Evolutionary conservation across 495 filamentous ascomycete species (phyloP), one percentile per base, ranked within the genome.

Genomic region (Cenococcum geophilum): DNA sequence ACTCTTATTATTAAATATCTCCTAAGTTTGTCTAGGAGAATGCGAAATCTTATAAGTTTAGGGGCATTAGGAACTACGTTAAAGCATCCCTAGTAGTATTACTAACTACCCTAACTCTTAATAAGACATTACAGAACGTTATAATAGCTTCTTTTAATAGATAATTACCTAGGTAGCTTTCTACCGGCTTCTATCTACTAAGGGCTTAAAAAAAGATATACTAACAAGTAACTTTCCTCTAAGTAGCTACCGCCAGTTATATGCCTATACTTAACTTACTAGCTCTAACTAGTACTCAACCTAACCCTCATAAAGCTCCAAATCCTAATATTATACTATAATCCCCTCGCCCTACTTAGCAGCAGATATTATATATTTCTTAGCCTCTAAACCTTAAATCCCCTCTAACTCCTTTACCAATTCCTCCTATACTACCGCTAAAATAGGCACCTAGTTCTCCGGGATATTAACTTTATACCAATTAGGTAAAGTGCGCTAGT

Each of bases 1-100:
- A 49, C 45, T 49, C 45, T 16, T 49, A 49, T 49, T 18, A 20
- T 49, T 20, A n/a, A 49, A 16, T 49, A 16, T 49, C 45, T 49
- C 45, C 45, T 14, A 50, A 8, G 3, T 49, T 49, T 20, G 37
- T 40, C 27, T 23, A 43, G 49, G 42, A 12, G n/a, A 50, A 56
- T n/a, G 11, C 27, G 25, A 34, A 48, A 36, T 23, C 5, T 47
- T 4, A 16, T 36, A 22, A n/a, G 43, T 16, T 20, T 20, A n/a
- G 45, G 45, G 45, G 45, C 45, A 49, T 49, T 22, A 49, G 12
- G 45, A 49, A 49, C 45, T 22, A 22, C 18, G 20, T 49, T 22
- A 18, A 49, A 49, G 45, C 45, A 49, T 18, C 45, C 45, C 45
- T 18, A 20, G 45, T n/a, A 22, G 45, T 49, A 18, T 49, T 22